These are phyloP conservation scores for Aristolochia contorta DNA, from an alignment of 164 flowering plant genomes.

Conservation along the genomic window DNA sequence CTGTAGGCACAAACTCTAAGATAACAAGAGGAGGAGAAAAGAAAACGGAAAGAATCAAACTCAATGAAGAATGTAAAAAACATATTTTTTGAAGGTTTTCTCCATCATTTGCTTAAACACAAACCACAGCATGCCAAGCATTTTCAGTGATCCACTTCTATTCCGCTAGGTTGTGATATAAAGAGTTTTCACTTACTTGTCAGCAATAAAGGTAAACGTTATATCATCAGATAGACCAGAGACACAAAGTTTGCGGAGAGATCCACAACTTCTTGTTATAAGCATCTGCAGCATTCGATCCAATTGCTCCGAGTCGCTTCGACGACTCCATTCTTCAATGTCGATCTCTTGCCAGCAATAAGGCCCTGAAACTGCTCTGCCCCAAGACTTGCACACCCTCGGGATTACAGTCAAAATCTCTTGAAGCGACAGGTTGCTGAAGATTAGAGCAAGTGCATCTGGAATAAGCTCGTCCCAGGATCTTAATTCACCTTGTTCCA, in stretches of 20 bases:
- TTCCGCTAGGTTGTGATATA: no score
- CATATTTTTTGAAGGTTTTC: background rate
- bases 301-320: constrained; percentile 24
- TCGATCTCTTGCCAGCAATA: constrained; percentile 96
- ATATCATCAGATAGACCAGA: constrained; percentile 24
- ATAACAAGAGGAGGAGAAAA: background rate
- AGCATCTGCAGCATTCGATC: constrained; percentile 58
- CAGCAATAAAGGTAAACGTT: constrained; percentile 47
- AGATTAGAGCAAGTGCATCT: constrained; percentile 69
- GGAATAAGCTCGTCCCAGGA: constrained; percentile 80
- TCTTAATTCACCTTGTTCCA: constrained; percentile 29
- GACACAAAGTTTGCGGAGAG: constrained; percentile 50
- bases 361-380: constrained; percentile 57
- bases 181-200: constrained; percentile 40
- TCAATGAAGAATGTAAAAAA: background rate
- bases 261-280: constrained; percentile 46
- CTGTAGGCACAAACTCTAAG: no score
- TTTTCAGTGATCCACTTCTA: no score
- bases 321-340: constrained; percentile 67
- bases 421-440: constrained; percentile 54
- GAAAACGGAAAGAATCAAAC: background rate
- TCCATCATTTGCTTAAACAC: no score
- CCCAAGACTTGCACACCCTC: constrained; percentile 84
- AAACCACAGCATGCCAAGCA: no score
- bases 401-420: constrained; percentile 71